These are phyloP conservation scores for Asterophora lycoperdoides DNA, from an alignment of 768 basidiomycete species.

Conservation along the genomic window DNA sequence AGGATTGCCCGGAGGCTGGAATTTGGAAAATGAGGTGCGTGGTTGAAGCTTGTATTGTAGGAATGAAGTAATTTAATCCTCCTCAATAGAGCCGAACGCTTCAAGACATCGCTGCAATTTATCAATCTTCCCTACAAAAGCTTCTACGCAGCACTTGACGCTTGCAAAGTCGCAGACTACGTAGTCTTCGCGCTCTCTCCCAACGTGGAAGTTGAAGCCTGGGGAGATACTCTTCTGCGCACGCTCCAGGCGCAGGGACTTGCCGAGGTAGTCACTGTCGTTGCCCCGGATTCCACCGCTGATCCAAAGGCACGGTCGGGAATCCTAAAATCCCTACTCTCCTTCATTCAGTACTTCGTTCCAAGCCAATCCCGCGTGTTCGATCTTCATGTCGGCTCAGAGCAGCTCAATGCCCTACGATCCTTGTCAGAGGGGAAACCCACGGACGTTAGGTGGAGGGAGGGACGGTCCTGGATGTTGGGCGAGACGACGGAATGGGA, in stretches of 20 bases:
- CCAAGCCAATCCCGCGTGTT: constrained; percentile 75
- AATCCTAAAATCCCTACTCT: constrained; percentile 83
- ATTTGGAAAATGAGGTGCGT: constrained; percentile 64
- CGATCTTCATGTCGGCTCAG: constrained; percentile 61
- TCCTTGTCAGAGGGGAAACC: constrained; percentile 84
- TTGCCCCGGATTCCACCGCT: constrained; percentile 49
- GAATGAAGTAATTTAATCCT: background rate
- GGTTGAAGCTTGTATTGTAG: background rate
- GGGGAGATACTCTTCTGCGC: constrained; percentile 86
- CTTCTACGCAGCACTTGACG: constrained; percentile 78
- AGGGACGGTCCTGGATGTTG: constrained; percentile 72
- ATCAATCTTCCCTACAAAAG: constrained; percentile 67
- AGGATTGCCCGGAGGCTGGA: constrained; percentile 49
- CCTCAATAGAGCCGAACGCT: constrained; percentile 67
- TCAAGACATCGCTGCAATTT: constrained; percentile 90
- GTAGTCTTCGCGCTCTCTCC: constrained; percentile 82
- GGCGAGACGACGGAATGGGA: constrained; percentile 61
- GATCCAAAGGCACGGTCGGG: constrained; percentile 62
- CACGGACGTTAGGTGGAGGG: constrained; percentile 74
- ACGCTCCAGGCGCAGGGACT: constrained; percentile 89
- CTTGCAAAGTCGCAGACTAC: constrained; percentile 86
- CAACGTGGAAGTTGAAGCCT: constrained; percentile 72
- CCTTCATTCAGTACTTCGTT: constrained; percentile 94
- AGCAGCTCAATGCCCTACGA: constrained; percentile 69
- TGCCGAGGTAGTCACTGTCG: constrained; percentile 74